Evolutionary conservation across 306 rosid genomes (phyloP).

Genomic region (Gastrolobium bilobum): DNA sequence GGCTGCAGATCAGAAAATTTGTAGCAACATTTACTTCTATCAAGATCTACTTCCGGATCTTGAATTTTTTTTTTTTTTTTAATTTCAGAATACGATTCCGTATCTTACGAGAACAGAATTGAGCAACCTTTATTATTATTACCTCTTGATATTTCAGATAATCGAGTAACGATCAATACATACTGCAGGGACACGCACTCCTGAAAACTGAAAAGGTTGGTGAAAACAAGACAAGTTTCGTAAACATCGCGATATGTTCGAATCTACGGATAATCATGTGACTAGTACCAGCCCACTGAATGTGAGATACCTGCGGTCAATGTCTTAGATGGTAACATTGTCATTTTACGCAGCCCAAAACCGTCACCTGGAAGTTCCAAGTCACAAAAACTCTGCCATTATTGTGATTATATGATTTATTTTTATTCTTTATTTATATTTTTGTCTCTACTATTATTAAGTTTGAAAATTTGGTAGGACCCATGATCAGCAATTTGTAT

Average conservation of each 20-base stretch:
- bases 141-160: no score
- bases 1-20: no score
- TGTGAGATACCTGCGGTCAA: conserved; percentile 2
- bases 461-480: neutral
- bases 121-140: no score
- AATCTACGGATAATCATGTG: conserved; percentile 26
- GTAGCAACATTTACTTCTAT: no score
- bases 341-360: conserved; percentile 31
- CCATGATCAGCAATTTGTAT: conserved; percentile 13
- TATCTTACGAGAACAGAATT: no score
- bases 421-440: neutral
- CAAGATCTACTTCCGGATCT: no score
- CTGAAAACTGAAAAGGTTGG: neutral
- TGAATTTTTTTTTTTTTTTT: no score
- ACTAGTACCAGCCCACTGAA: neutral
- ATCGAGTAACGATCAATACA: neutral
- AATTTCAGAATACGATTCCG: no score
- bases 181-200: neutral
- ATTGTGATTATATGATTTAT: neutral
- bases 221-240: conserved; percentile 7
- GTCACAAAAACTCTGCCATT: conserved; percentile 41
- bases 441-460: conserved; percentile 43
- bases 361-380: conserved; percentile 5
- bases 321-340: conserved; percentile 7
- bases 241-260: conserved; percentile 21